Evolutionary conservation across 192 early-diverging fungal genomes (phyloP).

Genomic region (Coemansia sp.): DNA sequence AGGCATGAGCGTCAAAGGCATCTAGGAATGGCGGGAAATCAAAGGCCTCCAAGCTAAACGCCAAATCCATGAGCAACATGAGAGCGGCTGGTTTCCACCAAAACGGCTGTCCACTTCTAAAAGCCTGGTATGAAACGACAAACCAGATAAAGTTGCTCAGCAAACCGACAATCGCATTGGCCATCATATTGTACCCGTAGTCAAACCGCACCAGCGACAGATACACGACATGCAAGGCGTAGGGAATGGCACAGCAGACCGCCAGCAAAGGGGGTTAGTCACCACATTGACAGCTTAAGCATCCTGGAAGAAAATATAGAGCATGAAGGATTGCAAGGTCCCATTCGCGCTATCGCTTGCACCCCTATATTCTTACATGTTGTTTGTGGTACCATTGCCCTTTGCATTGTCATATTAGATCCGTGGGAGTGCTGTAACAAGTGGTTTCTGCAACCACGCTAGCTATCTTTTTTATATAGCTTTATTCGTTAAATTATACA

Average conservation of each 20-base stretch:
- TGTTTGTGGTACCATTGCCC: no score
- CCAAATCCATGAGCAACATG: conserved; percentile 64
- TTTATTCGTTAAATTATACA: no score
- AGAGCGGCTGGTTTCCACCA: conserved; percentile 69
- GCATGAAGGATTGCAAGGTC: no score
- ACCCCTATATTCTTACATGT: no score
- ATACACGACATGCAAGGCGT: conserved; percentile 69
- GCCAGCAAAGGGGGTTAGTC: conserved; percentile 14
- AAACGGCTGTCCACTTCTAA: conserved; percentile 49
- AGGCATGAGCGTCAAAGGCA: conserved; percentile 86
- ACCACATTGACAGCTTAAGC: no score
- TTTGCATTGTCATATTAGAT: no score
- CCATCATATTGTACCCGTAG: conserved; percentile 95
- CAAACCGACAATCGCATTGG: conserved; percentile 74
- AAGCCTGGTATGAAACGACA: conserved; percentile 65
- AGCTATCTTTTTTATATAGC: no score
- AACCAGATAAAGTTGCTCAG: conserved; percentile 79
- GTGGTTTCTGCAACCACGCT: no score
- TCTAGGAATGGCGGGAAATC: conserved; percentile 92
- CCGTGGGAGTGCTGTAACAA: no score
- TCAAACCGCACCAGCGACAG: conserved; percentile 80
- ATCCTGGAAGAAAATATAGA: no score
- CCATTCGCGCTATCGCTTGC: no score
- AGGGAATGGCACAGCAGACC: conserved; percentile 50
- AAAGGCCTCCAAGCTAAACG: conserved; percentile 86